Percentiles rank a stretch among this genome's conserved stretches.
Conservation (phyloP, 352 stramenopile species). For the Globisporangium heterothallicum region DNA sequence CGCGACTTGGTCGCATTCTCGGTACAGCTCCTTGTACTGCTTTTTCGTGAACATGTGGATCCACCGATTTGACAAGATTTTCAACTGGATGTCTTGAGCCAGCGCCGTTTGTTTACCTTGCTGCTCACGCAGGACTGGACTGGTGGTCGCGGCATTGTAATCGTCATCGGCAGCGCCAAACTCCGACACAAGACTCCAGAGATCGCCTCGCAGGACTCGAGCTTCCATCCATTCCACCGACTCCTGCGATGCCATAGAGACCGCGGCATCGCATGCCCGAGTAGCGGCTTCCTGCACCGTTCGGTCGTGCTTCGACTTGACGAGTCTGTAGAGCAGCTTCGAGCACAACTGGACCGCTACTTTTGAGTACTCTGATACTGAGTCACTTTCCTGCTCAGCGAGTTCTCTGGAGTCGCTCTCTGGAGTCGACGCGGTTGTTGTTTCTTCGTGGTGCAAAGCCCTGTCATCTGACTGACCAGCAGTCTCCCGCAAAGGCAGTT, state of each 20-base stretch:
- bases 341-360: slow-evolving; percentile 34
- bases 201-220: slow-evolving; percentile 41
- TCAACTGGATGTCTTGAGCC: slow-evolving; percentile 26
- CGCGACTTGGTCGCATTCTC: slow-evolving; percentile 20
- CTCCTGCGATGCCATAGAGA: slow-evolving; percentile 22
- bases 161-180: slow-evolving; percentile 40
- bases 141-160: slow-evolving; percentile 21
- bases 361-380: slow-evolving; percentile 19
- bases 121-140: not conserved
- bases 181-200: slow-evolving; percentile 38
- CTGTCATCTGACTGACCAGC: not conserved
- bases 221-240: slow-evolving; percentile 29
- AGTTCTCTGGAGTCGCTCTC: not conserved
- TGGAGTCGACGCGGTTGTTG: not conserved
- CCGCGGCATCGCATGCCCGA: slow-evolving; percentile 39
- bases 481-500: not conserved
- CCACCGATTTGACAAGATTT: slow-evolving; percentile 46
- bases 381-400: not conserved
- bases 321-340: slow-evolving; percentile 29
- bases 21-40: slow-evolving; percentile 34
- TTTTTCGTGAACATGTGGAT: slow-evolving; percentile 42
- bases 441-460: not conserved
- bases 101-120: slow-evolving; percentile 8
- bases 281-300: slow-evolving; percentile 29
- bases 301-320: slow-evolving; percentile 35